Evolutionary conservation across 2,329 filamentous ascomycete species (phyloP), one percentile per base, ranked within the genome.

Genomic region (Magnaporthiopsis rhizophila): DNA sequence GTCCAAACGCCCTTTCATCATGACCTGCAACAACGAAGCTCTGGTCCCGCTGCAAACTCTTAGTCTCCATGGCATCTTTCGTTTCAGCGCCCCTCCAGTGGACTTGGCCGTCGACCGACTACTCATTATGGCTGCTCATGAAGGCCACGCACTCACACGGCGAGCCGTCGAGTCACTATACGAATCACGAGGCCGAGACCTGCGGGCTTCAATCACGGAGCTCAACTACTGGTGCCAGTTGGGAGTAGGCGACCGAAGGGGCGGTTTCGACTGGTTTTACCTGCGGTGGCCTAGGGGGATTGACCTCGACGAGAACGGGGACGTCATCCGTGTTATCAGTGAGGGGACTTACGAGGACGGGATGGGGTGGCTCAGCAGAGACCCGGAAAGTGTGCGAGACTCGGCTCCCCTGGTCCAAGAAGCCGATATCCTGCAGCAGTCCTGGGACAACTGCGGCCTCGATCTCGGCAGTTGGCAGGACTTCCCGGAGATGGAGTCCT

Each of bases 151-250:
- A 1, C 78, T 99, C 15, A 77, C 82, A 56, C 84, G 91, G 57
- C 74, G 84, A 32, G 86, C 91, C 0, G 82, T 96, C 0, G 80
- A 83, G 62, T 79, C 84, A 8, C 81, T 99, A 2, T 97, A 92
- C 71, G 80, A 83, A 63, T 85, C 86, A 18, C 89, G 90, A 63
- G 74, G 82, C 2, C 77, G 82, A 34, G 95, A 99, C 73, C 78
- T 99, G 15, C 87, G 95, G 64, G 91, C 89, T 28, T 88, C 89
- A 2, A 86, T 99, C 61, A 87, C 84, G 64, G 92, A 98, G 66
- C 82, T 99, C 34, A 89, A 96, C 73, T 95, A 96, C 73, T 99
- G 94, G 94, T 99, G 96, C 73, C 95, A 99, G 74, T 92, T 98
- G 76, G 92, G 89, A 0, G 86, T 99, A 12, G 96, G 95, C 6